Evolutionary conservation across 2,329 filamentous ascomycete species (phyloP).

Genomic region (Neonectria coccinea): DNA sequence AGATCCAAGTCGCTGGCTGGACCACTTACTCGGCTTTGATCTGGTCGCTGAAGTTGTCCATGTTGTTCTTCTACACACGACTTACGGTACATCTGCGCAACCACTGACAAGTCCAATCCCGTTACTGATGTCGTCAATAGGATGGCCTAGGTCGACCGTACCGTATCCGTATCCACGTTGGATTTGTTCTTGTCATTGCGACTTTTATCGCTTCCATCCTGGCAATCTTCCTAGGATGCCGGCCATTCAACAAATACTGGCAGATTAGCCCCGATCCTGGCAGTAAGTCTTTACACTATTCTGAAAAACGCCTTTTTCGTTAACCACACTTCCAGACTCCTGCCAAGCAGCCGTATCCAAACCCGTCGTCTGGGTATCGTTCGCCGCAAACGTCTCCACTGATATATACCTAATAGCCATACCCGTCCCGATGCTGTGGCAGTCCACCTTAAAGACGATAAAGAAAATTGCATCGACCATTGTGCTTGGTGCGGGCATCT

Average conservation of each 20-base stretch:
- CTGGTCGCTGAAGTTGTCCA: slow-evolving; percentile 66
- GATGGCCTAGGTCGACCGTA: slow-evolving; percentile 53
- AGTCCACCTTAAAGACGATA: slow-evolving; percentile 47
- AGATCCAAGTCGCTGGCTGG: slow-evolving; percentile 67
- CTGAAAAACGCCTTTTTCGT: not conserved
- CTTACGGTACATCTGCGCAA: slow-evolving; percentile 52
- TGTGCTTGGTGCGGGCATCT: slow-evolving; percentile 54
- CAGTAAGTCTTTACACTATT: slow-evolving; percentile 51
- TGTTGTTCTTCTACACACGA: slow-evolving; percentile 66
- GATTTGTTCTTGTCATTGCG: slow-evolving; percentile 58
- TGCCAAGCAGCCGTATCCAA: slow-evolving; percentile 62
- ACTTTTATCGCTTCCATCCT: slow-evolving; percentile 64
- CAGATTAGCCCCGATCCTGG: slow-evolving; percentile 69
- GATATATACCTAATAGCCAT: slow-evolving; percentile 69
- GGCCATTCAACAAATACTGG: slow-evolving; percentile 65
- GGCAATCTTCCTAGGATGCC: slow-evolving; percentile 63
- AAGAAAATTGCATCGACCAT: slow-evolving; percentile 54
- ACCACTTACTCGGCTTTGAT: slow-evolving; percentile 63
- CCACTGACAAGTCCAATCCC: fast-evolving
- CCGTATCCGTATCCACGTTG: slow-evolving; percentile 59
- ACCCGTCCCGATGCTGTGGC: slow-evolving; percentile 62
- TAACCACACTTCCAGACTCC: slow-evolving; percentile 47
- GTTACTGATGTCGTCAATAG: slow-evolving; percentile 41
- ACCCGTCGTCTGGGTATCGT: slow-evolving; percentile 62
- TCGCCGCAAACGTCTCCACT: slow-evolving; percentile 64